phyloP scores from a whole-genome alignment of 257 asterid species.

The Penstemon barbatus region DNA sequence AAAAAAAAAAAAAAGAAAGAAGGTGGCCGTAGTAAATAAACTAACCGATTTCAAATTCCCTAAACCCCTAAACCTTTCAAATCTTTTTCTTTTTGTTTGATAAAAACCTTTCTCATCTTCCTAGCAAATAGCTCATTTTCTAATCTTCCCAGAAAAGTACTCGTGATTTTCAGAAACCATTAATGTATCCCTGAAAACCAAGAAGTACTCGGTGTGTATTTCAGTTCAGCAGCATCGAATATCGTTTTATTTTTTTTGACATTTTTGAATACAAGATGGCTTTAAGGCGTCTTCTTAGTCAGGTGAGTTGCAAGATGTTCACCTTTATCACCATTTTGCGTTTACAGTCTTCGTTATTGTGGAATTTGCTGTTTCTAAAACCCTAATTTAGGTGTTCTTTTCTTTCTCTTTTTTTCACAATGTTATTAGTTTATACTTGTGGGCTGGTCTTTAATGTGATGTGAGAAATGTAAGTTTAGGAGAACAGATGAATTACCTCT shows the following conservation, averaged over 20 bases:
- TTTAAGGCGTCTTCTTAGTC: conserved; percentile 59
- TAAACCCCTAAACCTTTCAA: too few species aligned
- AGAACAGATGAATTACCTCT: neutral
- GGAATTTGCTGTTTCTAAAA: conserved; percentile 14
- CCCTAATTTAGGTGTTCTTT: conserved; percentile 41
- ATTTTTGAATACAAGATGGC: conserved; percentile 46
- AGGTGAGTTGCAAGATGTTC: conserved; percentile 44
- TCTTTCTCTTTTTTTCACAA: neutral
- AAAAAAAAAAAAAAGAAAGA: too few species aligned
- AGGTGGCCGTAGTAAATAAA: too few species aligned
- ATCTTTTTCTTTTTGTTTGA: too few species aligned
- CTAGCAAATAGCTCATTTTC: too few species aligned
- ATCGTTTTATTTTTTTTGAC: conserved; percentile 12
- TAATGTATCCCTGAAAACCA: too few species aligned
- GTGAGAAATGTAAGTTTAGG: neutral
- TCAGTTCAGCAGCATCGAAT: too few species aligned
- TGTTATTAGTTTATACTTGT: neutral
- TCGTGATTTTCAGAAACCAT: too few species aligned
- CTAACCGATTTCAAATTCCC: too few species aligned
- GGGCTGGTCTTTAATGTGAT: neutral
- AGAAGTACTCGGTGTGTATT: too few species aligned
- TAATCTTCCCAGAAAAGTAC: too few species aligned
- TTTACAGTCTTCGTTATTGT: neutral
- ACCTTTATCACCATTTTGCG: conserved; percentile 1
- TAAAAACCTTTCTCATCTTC: too few species aligned